Evolutionary conservation across 2,329 filamentous ascomycete species (phyloP), one percentile per base, ranked within the genome.

Genomic region (Endocalyx cinctus): DNA sequence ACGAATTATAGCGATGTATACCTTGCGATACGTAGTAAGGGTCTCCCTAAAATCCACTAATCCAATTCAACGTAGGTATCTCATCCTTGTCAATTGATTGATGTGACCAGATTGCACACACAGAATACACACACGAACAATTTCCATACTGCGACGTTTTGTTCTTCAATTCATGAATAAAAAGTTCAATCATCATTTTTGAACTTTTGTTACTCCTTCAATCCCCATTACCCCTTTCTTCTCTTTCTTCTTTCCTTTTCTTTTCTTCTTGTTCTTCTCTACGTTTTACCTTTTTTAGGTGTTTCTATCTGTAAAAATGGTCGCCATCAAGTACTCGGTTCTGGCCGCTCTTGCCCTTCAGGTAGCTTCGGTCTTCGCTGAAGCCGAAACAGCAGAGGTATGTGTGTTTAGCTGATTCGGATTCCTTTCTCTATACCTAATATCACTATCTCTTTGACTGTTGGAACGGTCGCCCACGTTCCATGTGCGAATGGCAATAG

Each of bases 311-410:
- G 19, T 38, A 48, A 54, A 27, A 32, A 58, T 57, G 54, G 54
- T 57, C 20, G 52, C 54, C 33, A 38, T 58, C 36, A 51, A 51
- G 39, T 57, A 54, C 38, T 59, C 54, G 27, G 46, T 54, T 23
- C 52, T 59, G n/a, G 52, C 49, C 29, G 54, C 52, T 18, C 41
- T 59, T 32, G 54, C 54, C 22, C 51, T 58, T 25, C 53, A 52
- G 33, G 48, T 52, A 29, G 42, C 46, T 29, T 55, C 54, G 13
- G 55, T 56, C 37, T 55, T 59, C 17, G 55, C 54, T 20, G 48
- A 55, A 37, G 44, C 33, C 7, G 46, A 48, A 18, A 50, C 49
- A 37, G 54, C 55, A 52, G 45, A 54, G 7, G 20, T 8, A 23
- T 23, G 20, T 23, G 20, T 8, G 20, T 23, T 8, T 8, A 23